Evolutionary conservation across 2,329 filamentous ascomycete genomes (phyloP).

Genomic region (Aspergillus aculeatinus): DNA sequence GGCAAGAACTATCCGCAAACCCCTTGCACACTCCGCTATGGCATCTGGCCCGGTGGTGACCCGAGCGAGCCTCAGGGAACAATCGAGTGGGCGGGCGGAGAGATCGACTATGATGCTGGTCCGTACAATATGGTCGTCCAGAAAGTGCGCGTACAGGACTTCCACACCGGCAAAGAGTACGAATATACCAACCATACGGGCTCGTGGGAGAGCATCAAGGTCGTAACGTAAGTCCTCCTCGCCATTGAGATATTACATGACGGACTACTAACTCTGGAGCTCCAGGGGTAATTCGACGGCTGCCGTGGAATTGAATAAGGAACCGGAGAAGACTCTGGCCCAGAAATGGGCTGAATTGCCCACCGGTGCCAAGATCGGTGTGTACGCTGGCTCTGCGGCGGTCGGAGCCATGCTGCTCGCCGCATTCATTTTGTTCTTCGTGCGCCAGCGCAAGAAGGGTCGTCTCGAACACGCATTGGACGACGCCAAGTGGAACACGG

Average conservation of each 20-base stretch:
- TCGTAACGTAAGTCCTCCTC: constrained; percentile 42
- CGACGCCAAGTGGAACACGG: constrained; percentile 47
- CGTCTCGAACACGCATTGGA: constrained; percentile 49
- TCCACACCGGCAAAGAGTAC: constrained; percentile 64
- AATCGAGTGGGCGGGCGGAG: constrained; percentile 68
- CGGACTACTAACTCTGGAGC: constrained; percentile 22
- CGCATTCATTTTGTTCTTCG: constrained; percentile 47
- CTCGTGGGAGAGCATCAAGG: constrained; percentile 63
- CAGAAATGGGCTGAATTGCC: constrained; percentile 48
- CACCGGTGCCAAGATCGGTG: constrained; percentile 49
- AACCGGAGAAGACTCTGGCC: constrained; percentile 33
- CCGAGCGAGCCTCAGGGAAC: constrained; percentile 43
- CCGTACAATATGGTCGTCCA: constrained; percentile 75
- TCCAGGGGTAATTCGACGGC: constrained; percentile 65
- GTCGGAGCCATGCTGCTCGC: constrained; percentile 34
- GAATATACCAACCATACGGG: constrained; percentile 63
- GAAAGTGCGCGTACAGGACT: constrained; percentile 58
- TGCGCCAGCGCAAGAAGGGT: constrained; percentile 52
- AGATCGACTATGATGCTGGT: constrained; percentile 63
- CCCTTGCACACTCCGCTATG: constrained; percentile 69
- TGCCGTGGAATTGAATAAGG: constrained; percentile 35
- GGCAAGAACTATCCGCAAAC: constrained; percentile 68
- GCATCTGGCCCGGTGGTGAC: constrained; percentile 66
- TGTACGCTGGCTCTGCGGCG: constrained; percentile 42
- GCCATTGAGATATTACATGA: not conserved